phyloP scores from a whole-genome alignment of 352 stramenopile genomes.

The Pythium insidiosum region DNA sequence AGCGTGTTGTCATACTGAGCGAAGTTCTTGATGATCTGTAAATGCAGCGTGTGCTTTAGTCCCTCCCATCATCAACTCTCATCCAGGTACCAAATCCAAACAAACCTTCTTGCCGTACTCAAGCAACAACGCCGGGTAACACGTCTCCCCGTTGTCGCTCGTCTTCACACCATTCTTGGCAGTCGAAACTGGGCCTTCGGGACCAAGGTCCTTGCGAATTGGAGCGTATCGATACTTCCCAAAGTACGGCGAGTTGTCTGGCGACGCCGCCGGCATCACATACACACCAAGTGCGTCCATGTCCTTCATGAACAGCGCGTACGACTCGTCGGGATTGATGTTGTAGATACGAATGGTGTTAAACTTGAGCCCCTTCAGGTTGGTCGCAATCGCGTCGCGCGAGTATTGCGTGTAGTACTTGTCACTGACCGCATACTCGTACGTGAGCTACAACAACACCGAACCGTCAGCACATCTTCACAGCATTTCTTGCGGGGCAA shows the following conservation, averaged over 20 bases:
- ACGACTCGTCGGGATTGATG: slow-evolving; percentile 77
- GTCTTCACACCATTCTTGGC: slow-evolving; percentile 18
- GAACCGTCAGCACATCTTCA: neutral
- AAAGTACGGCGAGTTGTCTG: slow-evolving; percentile 79
- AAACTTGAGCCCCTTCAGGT: slow-evolving; percentile 66
- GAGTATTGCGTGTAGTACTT: slow-evolving; percentile 82
- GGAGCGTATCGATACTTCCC: slow-evolving; percentile 74
- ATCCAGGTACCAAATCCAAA: neutral
- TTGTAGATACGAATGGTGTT: slow-evolving; percentile 86
- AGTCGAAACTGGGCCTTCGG: slow-evolving; percentile 5
- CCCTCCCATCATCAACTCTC: neutral
- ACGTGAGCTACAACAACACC: slow-evolving; percentile 52
- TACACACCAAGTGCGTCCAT: slow-evolving; percentile 75
- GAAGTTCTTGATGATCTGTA: slow-evolving; percentile 81
- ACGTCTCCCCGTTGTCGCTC: slow-evolving; percentile 66
- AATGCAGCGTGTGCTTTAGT: neutral
- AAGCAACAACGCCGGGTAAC: slow-evolving; percentile 75
- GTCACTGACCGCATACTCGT: slow-evolving; percentile 84
- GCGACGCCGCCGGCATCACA: slow-evolving; percentile 71
- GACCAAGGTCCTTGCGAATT: slow-evolving; percentile 22
- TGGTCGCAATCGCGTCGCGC: slow-evolving; percentile 53
- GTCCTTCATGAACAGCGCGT: slow-evolving; percentile 79
- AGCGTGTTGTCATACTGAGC: slow-evolving; percentile 85
- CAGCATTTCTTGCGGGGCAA: neutral
- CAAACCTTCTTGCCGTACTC: slow-evolving; percentile 77